A percentile compares a stretch with the other conserved stretches of the same genome.
Conservation (phyloP, 2,329 filamentous ascomycete genomes). For the Talaromyces sp. region DNA sequence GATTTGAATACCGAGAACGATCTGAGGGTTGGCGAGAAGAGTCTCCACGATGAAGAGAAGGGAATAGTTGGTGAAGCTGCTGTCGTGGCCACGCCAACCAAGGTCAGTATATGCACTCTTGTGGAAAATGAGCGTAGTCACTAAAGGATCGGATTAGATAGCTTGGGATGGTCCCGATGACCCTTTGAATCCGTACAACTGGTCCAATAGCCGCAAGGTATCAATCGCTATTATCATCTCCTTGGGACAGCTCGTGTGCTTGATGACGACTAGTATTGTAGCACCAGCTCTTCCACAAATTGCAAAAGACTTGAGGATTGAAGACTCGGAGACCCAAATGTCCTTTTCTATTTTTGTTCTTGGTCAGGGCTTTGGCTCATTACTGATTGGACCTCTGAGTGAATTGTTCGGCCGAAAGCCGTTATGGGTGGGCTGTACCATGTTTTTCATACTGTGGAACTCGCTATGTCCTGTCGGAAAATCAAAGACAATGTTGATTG, state of each 20-base stretch:
- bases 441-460: constrained; percentile 56
- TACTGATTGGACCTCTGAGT: constrained; percentile 54
- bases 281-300: constrained; percentile 38
- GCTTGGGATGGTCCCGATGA: constrained; percentile 55
- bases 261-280: constrained; percentile 34
- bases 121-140: background rate
- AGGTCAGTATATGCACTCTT: background rate
- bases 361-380: constrained; percentile 54
- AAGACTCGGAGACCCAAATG: constrained; percentile 41
- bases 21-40: background rate
- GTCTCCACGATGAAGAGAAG: background rate
- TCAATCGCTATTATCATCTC: constrained; percentile 46
- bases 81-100: background rate
- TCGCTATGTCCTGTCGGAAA: constrained; percentile 60
- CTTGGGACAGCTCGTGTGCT: constrained; percentile 25
- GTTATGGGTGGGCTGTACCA: constrained; percentile 53
- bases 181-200: constrained; percentile 57
- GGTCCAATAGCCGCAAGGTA: constrained; percentile 45
- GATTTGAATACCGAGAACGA: too few species aligned
- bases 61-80: background rate
- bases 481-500: constrained; percentile 49
- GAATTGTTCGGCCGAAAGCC: constrained; percentile 60
- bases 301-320: constrained; percentile 42
- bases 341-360: constrained; percentile 60
- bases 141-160: background rate